These are phyloP conservation scores for Phycomyces blakesleeanus DNA, from an alignment of 192 early-diverging fungal species.

Conservation along the genomic window DNA sequence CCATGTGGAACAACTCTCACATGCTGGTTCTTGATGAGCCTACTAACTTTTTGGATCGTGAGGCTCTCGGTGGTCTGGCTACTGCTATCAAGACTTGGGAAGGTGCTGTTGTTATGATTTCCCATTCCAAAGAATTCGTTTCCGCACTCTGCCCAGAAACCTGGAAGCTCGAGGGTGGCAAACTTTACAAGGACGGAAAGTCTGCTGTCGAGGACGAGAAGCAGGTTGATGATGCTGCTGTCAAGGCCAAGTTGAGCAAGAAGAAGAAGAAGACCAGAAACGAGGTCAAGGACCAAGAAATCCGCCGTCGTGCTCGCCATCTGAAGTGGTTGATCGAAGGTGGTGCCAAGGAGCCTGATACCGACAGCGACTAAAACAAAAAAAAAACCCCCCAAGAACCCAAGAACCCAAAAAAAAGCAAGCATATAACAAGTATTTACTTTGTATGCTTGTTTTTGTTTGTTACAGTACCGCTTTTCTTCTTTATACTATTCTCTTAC, in stretches of 20 bases:
- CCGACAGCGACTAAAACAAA: conserved; percentile 29
- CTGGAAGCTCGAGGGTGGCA: conserved; percentile 64
- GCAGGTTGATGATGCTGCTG: conserved; percentile 41
- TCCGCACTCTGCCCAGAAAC: conserved; percentile 63
- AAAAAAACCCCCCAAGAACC: too few relatives aligned
- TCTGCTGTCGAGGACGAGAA: conserved; percentile 40
- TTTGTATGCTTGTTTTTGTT: too few relatives aligned
- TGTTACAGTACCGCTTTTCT: too few relatives aligned
- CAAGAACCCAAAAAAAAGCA: too few relatives aligned
- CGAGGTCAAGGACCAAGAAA: conserved; percentile 47
- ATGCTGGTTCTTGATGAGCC: conserved; percentile 75
- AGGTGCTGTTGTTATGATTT: conserved; percentile 79
- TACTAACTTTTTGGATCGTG: conserved; percentile 71
- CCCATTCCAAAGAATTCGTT: conserved; percentile 76
- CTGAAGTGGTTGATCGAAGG: conserved; percentile 44
- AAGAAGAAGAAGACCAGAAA: conserved; percentile 56
- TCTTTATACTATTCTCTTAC: neutral
- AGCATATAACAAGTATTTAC: too few relatives aligned
- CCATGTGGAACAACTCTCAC: conserved; percentile 84
- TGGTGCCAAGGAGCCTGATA: conserved; percentile 30
- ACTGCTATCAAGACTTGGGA: conserved; percentile 69
- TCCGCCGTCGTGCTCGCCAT: conserved; percentile 45
- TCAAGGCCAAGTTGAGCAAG: conserved; percentile 47
- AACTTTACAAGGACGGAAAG: conserved; percentile 39
- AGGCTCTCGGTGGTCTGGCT: conserved; percentile 70